Base-by-base conservation (phyloP, 768 basidiomycete species). In the Hydnomerulius pinastri region DNA sequence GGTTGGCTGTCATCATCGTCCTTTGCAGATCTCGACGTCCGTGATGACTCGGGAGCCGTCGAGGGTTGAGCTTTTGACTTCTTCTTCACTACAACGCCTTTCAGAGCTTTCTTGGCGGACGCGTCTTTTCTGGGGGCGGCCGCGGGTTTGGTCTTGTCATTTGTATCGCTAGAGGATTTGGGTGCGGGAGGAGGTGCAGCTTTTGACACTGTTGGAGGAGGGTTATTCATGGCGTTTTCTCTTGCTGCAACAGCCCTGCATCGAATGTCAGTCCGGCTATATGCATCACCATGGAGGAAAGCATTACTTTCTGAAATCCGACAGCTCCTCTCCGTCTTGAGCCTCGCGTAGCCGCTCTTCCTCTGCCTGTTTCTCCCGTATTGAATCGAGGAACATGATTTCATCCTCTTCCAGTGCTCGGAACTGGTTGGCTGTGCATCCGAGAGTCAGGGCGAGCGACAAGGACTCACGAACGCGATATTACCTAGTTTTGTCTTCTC, bases 371-470 rank as follows among this genome's bases (percentile, higher is more conserved):
- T 82, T 81, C 65, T 91, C 86, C 53, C 86, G 76, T 52, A 93
- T 75, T 15, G 88, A 87, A 62, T 92, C 91, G 25, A 93, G 79
- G 63, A 93, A 93, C 77, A 88, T 83, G 55, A 93, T 86, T 62
- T 93, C 91, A 70, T 93, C 91, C 66, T 92, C 91, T 63, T 93
- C 91, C 30, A 93, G 73, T 4, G 91, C 88, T 48, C 91, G 86
- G 60, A 92, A 93, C 63, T 93, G 91, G 63, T 92, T 92, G 46
- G 90, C 90, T 89, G 65, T 25, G 47, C 41, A 43, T 35, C 46
- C 11, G 56, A 20, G 23, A 27, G 38, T 58, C 23, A 40, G 38
- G 58, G 54, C 33, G 35, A 30, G 37, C n/a, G 25, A 36, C 39
- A 20, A 38, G 25, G 28, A 33, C 39, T 32, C 21, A 39, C 20